These are phyloP conservation scores for Raffaelea ambrosiae DNA, from an alignment of 2,329 filamentous ascomycete species.

Conservation along the genomic window DNA sequence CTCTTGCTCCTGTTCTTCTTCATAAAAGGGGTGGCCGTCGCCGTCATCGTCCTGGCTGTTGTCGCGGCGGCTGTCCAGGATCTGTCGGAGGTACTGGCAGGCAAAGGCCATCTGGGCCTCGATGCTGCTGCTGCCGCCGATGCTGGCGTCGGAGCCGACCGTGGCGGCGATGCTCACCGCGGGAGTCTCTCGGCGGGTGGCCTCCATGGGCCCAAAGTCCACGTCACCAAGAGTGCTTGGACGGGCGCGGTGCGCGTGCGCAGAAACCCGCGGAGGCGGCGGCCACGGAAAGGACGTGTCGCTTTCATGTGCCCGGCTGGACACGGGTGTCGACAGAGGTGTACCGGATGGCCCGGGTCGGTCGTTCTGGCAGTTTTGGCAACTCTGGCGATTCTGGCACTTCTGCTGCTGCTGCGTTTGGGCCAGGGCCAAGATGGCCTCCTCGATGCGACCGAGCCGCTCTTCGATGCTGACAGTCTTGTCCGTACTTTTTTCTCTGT, in stretches of 20 bases:
- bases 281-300: no score
- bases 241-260: background rate
- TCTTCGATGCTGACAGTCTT: no score
- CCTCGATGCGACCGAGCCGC: no score
- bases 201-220: background rate
- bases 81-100: background rate
- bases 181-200: background rate
- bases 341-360: no score
- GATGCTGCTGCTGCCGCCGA: conserved; percentile 1
- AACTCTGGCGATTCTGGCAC: no score
- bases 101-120: conserved; percentile 1
- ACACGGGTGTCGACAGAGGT: no score
- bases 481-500: no score
- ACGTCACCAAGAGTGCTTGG: background rate
- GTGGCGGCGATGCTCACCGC: background rate
- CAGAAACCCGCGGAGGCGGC: background rate
- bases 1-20: background rate
- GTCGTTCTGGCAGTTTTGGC: no score
- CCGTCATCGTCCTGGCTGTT: background rate
- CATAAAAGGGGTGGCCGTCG: no score
- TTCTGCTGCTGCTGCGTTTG: no score
- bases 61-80: background rate
- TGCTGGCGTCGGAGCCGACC: background rate
- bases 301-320: no score
- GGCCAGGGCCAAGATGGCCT: no score